A percentile compares a stretch with the other conserved stretches of the same genome.
Evolutionary conservation across 805 yeast genomes (phyloP).

Genomic region (Ogataea nitratoaversa): DNA sequence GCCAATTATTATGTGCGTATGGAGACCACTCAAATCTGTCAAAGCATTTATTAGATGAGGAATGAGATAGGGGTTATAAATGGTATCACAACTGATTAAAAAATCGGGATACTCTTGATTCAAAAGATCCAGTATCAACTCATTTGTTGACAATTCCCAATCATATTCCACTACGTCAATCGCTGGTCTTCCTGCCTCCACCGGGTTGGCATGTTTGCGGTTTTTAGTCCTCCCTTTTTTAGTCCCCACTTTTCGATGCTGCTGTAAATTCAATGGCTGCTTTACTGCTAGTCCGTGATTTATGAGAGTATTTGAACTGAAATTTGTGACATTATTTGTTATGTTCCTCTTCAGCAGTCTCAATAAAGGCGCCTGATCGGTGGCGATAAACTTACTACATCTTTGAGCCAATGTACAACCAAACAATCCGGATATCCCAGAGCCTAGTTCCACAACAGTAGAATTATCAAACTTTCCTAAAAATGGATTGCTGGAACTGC

Average conservation of each 20-base stretch:
- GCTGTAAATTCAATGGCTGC: neutral
- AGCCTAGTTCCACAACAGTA: conserved; percentile 52
- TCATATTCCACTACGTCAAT: conserved; percentile 52
- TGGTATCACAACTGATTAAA: conserved; percentile 60
- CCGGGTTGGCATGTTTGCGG: conserved; percentile 1
- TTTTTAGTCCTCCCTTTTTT: conserved; percentile 1
- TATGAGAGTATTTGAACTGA: conserved; percentile 21
- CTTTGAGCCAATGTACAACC: conserved; percentile 37
- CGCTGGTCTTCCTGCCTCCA: conserved; percentile 9
- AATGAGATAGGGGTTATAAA: conserved; percentile 59
- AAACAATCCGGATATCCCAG: conserved; percentile 55
- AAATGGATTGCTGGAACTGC: conserved; percentile 26
- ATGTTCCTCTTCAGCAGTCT: conserved; percentile 48
- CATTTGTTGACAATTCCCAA: conserved; percentile 47
- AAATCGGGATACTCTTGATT: conserved; percentile 34
- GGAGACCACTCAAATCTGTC: conserved; percentile 29
- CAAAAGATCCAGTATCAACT: conserved; percentile 3
- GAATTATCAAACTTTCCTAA: conserved; percentile 13
- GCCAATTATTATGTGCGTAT: conserved; percentile 38
- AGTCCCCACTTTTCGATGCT: neutral
- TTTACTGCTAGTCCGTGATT: neutral
- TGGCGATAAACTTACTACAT: conserved; percentile 42
- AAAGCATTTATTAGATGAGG: conserved; percentile 45
- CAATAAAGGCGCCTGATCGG: conserved; percentile 55
- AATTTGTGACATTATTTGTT: conserved; percentile 30